phyloP scores from a whole-genome alignment of 2,329 filamentous ascomycete genomes.

The Paracorniculantispora psalliotae region DNA sequence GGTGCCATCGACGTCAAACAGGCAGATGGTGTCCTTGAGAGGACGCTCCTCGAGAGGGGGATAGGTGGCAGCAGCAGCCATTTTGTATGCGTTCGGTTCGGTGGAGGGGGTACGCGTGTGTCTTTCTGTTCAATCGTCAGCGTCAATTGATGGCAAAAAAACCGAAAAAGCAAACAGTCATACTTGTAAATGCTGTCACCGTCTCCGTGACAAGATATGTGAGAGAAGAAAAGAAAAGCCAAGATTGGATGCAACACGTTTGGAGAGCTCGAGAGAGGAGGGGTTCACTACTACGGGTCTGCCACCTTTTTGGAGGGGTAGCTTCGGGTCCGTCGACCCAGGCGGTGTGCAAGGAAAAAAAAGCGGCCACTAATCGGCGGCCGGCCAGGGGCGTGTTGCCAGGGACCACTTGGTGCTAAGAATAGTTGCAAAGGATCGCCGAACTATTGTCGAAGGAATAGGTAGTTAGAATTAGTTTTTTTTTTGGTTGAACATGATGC shows the following conservation, averaged over 20 bases:
- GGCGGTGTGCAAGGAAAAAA: background rate
- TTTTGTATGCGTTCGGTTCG: slow-evolving; percentile 21
- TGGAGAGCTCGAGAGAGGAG: background rate
- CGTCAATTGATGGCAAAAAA: background rate
- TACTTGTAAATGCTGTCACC: background rate
- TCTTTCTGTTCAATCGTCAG: background rate
- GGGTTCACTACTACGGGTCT: background rate
- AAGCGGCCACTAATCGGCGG: background rate
- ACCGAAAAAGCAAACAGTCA: background rate
- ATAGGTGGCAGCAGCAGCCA: slow-evolving; percentile 46
- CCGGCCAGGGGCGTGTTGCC: background rate
- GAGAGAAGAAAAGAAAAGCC: background rate
- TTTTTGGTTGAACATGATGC: too few species aligned
- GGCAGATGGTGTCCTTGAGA: slow-evolving; percentile 85
- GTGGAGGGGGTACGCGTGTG: background rate
- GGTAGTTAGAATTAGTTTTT: too few species aligned
- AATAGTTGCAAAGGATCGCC: background rate
- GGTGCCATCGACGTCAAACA: slow-evolving; percentile 96
- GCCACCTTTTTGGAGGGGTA: slow-evolving; percentile 6
- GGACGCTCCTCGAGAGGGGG: slow-evolving; percentile 78
- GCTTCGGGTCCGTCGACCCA: background rate
- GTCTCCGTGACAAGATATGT: background rate
- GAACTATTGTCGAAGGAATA: too few species aligned
- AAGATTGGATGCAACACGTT: background rate
- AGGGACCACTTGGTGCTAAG: background rate